Percentiles rank a stretch among this genome's conserved stretches.
These are phyloP conservation scores for Urtica urens DNA, from an alignment of 306 rosid species.

Conservation along the genomic window DNA sequence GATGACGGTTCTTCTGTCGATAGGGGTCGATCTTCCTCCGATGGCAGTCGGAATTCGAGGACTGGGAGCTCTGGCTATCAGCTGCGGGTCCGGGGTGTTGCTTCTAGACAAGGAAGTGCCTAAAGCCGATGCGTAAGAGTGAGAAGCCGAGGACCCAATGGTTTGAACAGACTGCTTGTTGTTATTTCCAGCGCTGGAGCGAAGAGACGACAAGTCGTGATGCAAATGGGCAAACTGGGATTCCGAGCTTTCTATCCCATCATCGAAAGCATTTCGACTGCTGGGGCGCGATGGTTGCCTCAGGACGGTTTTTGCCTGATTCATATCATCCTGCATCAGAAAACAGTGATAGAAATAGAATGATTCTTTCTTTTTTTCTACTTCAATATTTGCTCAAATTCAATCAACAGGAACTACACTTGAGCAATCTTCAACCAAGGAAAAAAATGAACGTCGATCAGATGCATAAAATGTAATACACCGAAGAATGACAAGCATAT, in stretches of 20 bases:
- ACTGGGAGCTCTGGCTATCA: constrained; percentile 74
- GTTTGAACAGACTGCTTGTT: constrained; percentile 45
- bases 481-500: too few species aligned
- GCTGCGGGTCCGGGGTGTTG: constrained; percentile 81
- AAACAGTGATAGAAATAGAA: neutral
- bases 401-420: too few species aligned
- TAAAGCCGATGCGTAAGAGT: constrained; percentile 74
- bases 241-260: constrained; percentile 56
- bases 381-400: too few species aligned
- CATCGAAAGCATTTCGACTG: constrained; percentile 78
- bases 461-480: too few species aligned
- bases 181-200: constrained; percentile 34
- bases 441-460: too few species aligned
- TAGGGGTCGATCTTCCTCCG: constrained; percentile 46
- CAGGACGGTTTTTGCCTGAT: constrained; percentile 16
- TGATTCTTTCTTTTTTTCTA: too few species aligned
- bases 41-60: constrained; percentile 76
- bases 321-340: constrained; percentile 31
- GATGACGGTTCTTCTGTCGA: constrained; percentile 44
- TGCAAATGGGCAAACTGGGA: constrained; percentile 43
- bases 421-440: too few species aligned
- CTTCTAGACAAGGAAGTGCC: constrained; percentile 82
- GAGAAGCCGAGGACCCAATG: constrained; percentile 38
- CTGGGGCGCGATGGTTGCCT: constrained; percentile 80
- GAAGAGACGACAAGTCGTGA: constrained; percentile 36